Percentiles rank a stretch among this genome's conserved stretches.
phyloP scores from a whole-genome alignment of 441 rosid species.

The Rhodomyrtus psidioides region DNA sequence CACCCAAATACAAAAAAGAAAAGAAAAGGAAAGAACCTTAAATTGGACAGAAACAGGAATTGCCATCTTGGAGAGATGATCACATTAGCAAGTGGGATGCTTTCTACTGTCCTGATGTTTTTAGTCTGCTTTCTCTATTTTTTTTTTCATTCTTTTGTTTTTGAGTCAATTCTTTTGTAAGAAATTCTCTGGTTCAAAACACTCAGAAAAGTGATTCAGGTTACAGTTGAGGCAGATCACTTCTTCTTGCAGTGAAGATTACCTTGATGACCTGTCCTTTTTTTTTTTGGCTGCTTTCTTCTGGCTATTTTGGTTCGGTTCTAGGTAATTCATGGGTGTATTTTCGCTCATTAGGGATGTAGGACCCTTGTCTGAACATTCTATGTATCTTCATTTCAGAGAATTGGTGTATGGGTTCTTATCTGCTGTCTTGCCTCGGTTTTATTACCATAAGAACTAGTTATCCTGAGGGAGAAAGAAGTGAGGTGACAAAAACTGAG shows the following conservation, averaged over 20 bases:
- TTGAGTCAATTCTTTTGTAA: slow-evolving; percentile 51
- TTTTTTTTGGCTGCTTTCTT: neutral
- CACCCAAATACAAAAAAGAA: neutral
- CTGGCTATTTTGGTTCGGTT: neutral
- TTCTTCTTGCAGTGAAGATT: neutral
- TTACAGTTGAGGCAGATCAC: slow-evolving; percentile 11
- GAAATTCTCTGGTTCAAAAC: slow-evolving; percentile 26
- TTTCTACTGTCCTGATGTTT: slow-evolving; percentile 11
- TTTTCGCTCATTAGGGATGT: neutral
- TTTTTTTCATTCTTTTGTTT: slow-evolving; percentile 32
- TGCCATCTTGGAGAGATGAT: slow-evolving; percentile 12
- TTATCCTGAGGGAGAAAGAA: neutral
- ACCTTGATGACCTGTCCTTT: neutral
- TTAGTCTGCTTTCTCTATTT: slow-evolving; percentile 7
- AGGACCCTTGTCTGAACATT: neutral
- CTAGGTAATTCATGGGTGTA: neutral
- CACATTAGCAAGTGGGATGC: slow-evolving; percentile 16
- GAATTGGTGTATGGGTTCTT: neutral
- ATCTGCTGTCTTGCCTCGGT: neutral
- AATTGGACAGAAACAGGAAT: neutral
- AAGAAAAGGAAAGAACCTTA: neutral
- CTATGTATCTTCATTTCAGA: neutral
- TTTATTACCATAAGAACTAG: neutral
- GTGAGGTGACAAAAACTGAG: neutral
- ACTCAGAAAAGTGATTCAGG: slow-evolving; percentile 16